phyloP scores from a whole-genome alignment of 2,329 filamentous ascomycete genomes.

The Microcyclospora tardicrescens region DNA sequence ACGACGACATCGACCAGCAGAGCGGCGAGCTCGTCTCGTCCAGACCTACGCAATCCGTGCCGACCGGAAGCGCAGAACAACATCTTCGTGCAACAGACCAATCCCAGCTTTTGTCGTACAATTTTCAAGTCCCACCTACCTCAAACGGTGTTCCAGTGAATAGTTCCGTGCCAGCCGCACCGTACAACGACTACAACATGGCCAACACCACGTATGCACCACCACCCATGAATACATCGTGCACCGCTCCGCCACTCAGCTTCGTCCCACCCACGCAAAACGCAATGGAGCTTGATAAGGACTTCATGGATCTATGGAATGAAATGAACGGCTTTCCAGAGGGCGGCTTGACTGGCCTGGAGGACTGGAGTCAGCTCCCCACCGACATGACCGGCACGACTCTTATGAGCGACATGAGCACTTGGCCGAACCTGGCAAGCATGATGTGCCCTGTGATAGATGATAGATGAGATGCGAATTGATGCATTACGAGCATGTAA shows the following conservation, averaged over 20 bases:
- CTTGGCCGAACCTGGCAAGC: too few species aligned
- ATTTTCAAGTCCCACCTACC: not conserved
- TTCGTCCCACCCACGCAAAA: not conserved
- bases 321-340: slow-evolving; percentile 10
- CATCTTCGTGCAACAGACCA: not conserved
- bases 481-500: too few species aligned
- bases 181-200: not conserved
- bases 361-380: slow-evolving; percentile 10
- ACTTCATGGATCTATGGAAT: slow-evolving; percentile 10
- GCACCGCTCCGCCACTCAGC: not conserved
- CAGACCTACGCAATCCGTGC: not conserved
- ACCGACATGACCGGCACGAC: not conserved
- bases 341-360: slow-evolving; percentile 14
- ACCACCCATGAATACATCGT: not conserved
- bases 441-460: too few species aligned
- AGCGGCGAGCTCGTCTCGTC: not conserved
- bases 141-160: not conserved
- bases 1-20: slow-evolving; percentile 3
- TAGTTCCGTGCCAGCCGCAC: not conserved
- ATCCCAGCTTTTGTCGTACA: not conserved
- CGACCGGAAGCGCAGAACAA: not conserved
- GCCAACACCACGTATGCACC: not conserved
- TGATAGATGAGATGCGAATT: too few species aligned
- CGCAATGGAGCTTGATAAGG: slow-evolving; percentile 7
- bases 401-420: not conserved